Conservation (phyloP, 1,284 basidiomycete species). For the Leccinum pallidistipes region DNA sequence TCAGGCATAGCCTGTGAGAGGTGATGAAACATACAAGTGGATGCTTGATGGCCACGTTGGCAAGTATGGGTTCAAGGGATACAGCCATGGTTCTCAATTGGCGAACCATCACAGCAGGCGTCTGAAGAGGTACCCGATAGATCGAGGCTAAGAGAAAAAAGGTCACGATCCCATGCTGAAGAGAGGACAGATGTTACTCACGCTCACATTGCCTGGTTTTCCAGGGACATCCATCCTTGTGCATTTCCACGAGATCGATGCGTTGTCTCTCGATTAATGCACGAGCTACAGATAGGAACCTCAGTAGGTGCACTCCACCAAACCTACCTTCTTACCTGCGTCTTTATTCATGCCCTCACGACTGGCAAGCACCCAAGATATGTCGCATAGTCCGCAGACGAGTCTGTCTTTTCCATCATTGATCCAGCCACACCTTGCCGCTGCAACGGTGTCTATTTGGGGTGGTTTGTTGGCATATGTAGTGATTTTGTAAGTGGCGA, state of each 20-base stretch:
- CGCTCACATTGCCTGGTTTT: constrained; percentile 74
- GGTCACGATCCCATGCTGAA: constrained; percentile 4
- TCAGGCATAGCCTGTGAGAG: background rate
- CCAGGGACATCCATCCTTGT: constrained; percentile 83
- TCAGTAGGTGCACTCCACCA: constrained; percentile 18
- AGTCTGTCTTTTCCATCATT: constrained; percentile 77
- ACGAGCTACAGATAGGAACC: constrained; percentile 45
- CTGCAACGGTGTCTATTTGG: constrained; percentile 71
- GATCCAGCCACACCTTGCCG: constrained; percentile 75
- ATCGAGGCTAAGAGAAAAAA: constrained; percentile 53
- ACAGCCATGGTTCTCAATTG: constrained; percentile 59
- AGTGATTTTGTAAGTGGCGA: constrained; percentile 72
- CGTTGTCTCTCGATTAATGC: constrained; percentile 72
- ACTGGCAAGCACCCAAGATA: constrained; percentile 69
- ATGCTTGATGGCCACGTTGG: constrained; percentile 62
- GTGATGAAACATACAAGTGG: constrained; percentile 54
- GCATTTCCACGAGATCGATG: constrained; percentile 58
- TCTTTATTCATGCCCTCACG: constrained; percentile 68
- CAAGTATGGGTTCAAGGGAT: constrained; percentile 51
- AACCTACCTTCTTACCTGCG: constrained; percentile 59
- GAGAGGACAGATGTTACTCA: constrained; percentile 32
- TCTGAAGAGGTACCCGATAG: constrained; percentile 70
- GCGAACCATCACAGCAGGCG: constrained; percentile 58
- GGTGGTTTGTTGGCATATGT: constrained; percentile 77
- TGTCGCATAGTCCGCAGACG: constrained; percentile 65